Base-by-base conservation (phyloP, 176 grass and related monocot species). In the Eleusine indica region DNA sequence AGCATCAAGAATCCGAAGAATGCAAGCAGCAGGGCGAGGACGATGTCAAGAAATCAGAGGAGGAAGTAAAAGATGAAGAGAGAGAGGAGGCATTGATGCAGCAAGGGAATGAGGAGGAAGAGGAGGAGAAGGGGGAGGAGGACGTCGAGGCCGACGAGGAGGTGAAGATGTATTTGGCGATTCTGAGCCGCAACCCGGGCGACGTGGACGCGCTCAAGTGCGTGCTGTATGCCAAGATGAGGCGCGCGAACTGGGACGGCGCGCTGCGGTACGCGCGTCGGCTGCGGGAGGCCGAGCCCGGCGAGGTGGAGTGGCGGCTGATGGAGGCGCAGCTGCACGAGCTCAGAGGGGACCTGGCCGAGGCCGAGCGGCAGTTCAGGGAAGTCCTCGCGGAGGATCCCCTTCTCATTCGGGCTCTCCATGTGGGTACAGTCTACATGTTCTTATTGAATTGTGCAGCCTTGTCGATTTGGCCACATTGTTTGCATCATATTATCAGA, bases 151-250 rank as follows among this genome's bases (percentile, higher is more conserved):
- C 65, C 0, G 91, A 95, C 14, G 86, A 80, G 2, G 80, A 89
- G 77, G 74, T 67, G 49, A 86, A 83, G 68, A 92, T 93, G 93
- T 94, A 92, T 66, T 86, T 82, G 66, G 94, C 68, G 16, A 72
- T 89, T 7, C 73, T 98, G 66, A 86, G 86, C 65, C 71, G 67
- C 66, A 84, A 85, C 18, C 93, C 91, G 4, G 78, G 69, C 42
- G 89, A 98, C 63, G 82, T 89, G 79, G 89, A 88, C 5, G 87
- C 91, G 42, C 88, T 98, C 68, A 98, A 98, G 74, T 84, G 92
- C 81, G 67, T 85, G 70, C 83, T 98, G 41, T 98, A 88, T 81
- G 85, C 85, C 13, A 92, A 78, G 82, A 87, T 98, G 91, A 82
- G 73, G 91, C 85, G 89, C 19, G 81, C 62, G 70, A 83, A 98